Evolutionary conservation across 2,329 filamentous ascomycete species (phyloP), one percentile per base, ranked within the genome.

Genomic region (Sphaceloma murrayae): DNA sequence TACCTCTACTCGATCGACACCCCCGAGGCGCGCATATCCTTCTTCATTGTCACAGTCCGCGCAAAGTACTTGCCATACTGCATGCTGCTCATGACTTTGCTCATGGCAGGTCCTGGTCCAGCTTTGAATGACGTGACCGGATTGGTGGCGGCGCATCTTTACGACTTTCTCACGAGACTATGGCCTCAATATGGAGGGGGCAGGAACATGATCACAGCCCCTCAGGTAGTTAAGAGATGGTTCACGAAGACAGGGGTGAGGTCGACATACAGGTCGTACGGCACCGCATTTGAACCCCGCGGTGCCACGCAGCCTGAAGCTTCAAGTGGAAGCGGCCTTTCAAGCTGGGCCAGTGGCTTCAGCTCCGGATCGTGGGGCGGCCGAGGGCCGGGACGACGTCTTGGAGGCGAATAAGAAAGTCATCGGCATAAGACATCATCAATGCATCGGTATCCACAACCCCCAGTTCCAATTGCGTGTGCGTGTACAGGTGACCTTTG

Each of bases 161-260:
- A 86, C 63, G 85, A 96, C 60, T 98, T 96, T 58, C 63, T 95
- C 39, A 86, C 84, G 2, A 76, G 85, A 38, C 73, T 95, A 31
- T 96, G 87, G 71, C 91, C 91, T 4, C 78, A 84, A 45, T 91
- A 91, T 58, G 89, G 87, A 22, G 84, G 85, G 46, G 91, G 91
- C 0, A 71, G 69, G 42, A 94, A 88, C 57, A 72, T 81, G 38
- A 70, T 95, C 26, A 69, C 72, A 10, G 91, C 87, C 0, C 91
- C 91, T 2, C 60, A 62, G 4, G 78, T 87, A 52, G 64, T 96
- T 47, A 78, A 76, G 48, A 72, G 73, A 45, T 73, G 83, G 53
- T 82, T 89, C 47, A 47, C 72, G 64, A 44, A 59, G 54, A 18
- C 67, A 66, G 16, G 66, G 66, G 42, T 60, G 64, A 14, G 58